Percentiles rank a stretch among this genome's conserved stretches.
Conservation (phyloP, 139 green algal genomes). For the Marvania coccoides region DNA sequence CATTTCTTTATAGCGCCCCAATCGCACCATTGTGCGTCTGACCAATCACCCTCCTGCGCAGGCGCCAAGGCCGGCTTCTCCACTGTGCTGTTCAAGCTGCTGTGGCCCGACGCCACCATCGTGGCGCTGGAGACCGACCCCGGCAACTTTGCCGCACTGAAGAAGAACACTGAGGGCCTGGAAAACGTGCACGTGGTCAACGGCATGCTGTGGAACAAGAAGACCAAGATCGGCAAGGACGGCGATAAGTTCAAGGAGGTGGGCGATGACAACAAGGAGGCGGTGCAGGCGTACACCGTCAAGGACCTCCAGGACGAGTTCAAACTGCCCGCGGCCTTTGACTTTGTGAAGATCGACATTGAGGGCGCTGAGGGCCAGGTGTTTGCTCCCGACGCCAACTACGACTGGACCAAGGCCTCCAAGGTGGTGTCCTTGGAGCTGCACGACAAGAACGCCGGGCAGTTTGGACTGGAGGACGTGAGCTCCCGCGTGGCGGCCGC, state of each 20-base stretch:
- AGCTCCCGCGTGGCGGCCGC: too few relatives aligned
- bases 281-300: background rate
- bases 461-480: too few relatives aligned
- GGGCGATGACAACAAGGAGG: background rate
- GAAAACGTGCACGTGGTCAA: background rate
- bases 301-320: background rate
- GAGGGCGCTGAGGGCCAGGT: too few relatives aligned
- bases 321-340: background rate
- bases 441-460: too few relatives aligned
- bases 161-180: background rate
- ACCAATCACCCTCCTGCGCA: background rate
- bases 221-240: background rate
- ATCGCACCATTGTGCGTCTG: background rate
- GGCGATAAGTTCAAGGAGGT: conserved; percentile 2
- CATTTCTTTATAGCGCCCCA: background rate
- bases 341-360: conserved; percentile 15
- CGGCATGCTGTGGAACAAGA: conserved; percentile 2
- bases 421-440: too few relatives aligned
- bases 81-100: conserved; percentile 10
- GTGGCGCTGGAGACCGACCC: conserved; percentile 1
- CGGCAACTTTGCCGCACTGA: background rate
- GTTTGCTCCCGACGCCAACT: too few relatives aligned
- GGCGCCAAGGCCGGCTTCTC: conserved; percentile 11
- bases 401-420: too few relatives aligned
- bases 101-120: conserved; percentile 8